Conservation (phyloP, 2,329 filamentous ascomycete species). For the Ilyonectria sp. region DNA sequence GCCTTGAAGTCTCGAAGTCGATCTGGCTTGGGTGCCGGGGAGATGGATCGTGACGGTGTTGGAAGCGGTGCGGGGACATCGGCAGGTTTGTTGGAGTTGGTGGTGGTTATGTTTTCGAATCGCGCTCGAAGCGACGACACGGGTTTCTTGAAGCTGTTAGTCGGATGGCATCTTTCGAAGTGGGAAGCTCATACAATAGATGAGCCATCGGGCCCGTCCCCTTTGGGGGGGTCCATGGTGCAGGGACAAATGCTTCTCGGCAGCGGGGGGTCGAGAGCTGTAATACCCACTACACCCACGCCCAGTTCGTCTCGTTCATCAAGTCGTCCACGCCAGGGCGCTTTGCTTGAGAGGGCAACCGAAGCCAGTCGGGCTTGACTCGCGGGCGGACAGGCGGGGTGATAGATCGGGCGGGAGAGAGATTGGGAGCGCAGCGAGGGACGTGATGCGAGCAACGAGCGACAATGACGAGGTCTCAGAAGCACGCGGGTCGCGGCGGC, state of each 20-base stretch:
- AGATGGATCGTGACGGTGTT: conserved; percentile 53
- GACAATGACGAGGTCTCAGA: conserved; percentile 13
- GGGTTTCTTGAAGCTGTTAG: conserved; percentile 72
- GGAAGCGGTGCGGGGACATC: conserved; percentile 42
- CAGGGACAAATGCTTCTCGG: conserved; percentile 46
- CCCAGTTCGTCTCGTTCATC: conserved; percentile 47
- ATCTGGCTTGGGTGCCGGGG: conserved; percentile 61
- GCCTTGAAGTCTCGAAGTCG: conserved; percentile 59
- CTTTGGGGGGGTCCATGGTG: conserved; percentile 51
- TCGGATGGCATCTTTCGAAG: conserved; percentile 6
- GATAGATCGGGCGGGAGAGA: background rate
- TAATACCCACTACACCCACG: conserved; percentile 56
- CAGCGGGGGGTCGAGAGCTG: conserved; percentile 50
- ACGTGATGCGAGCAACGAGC: conserved; percentile 14
- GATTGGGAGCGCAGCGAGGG: conserved; percentile 13
- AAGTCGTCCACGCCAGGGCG: conserved; percentile 47
- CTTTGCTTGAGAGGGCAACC: conserved; percentile 22
- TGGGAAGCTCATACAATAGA: conserved; percentile 73
- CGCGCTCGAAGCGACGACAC: conserved; percentile 86
- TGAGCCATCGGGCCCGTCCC: conserved; percentile 79
- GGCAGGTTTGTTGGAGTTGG: conserved; percentile 39
- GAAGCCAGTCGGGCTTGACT: conserved; percentile 26
- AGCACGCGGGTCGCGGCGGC: conserved; percentile 33
- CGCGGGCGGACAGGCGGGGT: conserved; percentile 2
- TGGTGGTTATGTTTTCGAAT: conserved; percentile 78